Base-by-base conservation (phyloP, 352 stramenopile species). In the Phytopythium litorale region DNA sequence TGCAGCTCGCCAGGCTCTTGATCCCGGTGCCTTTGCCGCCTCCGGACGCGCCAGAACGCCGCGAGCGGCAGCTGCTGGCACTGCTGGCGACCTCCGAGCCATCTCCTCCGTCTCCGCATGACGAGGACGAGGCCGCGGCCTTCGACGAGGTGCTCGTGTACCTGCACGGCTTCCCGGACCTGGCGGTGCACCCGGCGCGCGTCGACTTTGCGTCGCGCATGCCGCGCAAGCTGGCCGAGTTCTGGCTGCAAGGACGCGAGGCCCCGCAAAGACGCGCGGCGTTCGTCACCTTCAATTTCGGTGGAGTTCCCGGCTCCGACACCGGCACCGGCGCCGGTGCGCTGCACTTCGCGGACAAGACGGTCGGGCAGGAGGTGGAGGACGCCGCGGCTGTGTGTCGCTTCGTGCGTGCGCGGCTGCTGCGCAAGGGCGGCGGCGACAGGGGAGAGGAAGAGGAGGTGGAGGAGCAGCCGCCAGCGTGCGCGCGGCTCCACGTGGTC, bases 111-210 rank as follows among this genome's bases (percentile, higher is more conserved):
- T 2, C 19, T 2, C 28, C 19, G 33, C 21, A 32, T 12, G 21
- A 37, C 15, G 15, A 2, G 15, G 21, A 0, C 9, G n/a, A 52
- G 25, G 23, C 8, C 18, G 3, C 18, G 18, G 9, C 18, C 19
- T 79, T 73, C 51, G 71, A 78, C 37, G 72, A 80, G 5, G 72
- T 82, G 33, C 66, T 89, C 60, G 68, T 91, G 42, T 92, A 91
- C 69, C 62, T 92, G 16, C 81, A 92, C 57, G 84, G 84, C 1
- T 92, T 92, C 55, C 81, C 84, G 12, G 84, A 91, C 58, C 74
- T 92, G 58, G 64, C 75, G 2, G 84, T 92, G 53, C 79, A 92
- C 5, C 70, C 79, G 23, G 68, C 70, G 7, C 69, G 75, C 32
- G 55, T 76, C 32, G 69, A 73, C 7, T 84, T 90, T 64, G 79